A percentile compares a stretch with the other conserved stretches of the same genome.
Evolutionary conservation across 2,329 filamentous ascomycete species (phyloP).

Genomic region (Dactylellina cionopaga): DNA sequence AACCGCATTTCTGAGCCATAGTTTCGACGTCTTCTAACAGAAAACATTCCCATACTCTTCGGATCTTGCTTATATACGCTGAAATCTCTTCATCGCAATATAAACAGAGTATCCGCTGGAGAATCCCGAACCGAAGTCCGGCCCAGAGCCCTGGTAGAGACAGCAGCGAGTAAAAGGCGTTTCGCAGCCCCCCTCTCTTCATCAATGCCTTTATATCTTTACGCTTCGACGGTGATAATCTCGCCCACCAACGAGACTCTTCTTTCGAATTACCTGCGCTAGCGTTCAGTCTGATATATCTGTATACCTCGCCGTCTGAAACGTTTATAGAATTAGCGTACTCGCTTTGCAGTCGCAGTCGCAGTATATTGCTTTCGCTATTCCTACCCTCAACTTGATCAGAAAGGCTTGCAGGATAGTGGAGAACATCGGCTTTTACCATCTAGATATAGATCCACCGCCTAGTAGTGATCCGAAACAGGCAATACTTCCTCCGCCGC

Average conservation of each 20-base stretch:
- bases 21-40: neutral
- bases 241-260: conserved; percentile 7
- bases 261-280: neutral
- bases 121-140: conserved; percentile 8
- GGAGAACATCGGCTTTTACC: neutral
- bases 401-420: neutral
- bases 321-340: conserved; percentile 6
- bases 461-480: neutral
- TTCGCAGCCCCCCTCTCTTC: neutral
- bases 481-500: neutral
- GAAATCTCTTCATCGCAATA: conserved; percentile 21
- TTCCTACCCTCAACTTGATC: neutral
- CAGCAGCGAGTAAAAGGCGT: conserved; percentile 1
- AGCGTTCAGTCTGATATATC: conserved; percentile 6
- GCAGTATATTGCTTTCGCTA: neutral
- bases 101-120: conserved; percentile 1
- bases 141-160: neutral
- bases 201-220: neutral
- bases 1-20: too few species aligned
- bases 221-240: conserved; percentile 1
- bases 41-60: neutral
- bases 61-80: neutral
- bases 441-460: neutral
- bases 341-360: conserved; percentile 14
- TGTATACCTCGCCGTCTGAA: neutral